A percentile compares a stretch with the other conserved stretches of the same genome.
These are phyloP conservation scores for Cutaneotrichosporon curvatum DNA, from an alignment of 1,284 basidiomycete genomes.

Conservation along the genomic window DNA sequence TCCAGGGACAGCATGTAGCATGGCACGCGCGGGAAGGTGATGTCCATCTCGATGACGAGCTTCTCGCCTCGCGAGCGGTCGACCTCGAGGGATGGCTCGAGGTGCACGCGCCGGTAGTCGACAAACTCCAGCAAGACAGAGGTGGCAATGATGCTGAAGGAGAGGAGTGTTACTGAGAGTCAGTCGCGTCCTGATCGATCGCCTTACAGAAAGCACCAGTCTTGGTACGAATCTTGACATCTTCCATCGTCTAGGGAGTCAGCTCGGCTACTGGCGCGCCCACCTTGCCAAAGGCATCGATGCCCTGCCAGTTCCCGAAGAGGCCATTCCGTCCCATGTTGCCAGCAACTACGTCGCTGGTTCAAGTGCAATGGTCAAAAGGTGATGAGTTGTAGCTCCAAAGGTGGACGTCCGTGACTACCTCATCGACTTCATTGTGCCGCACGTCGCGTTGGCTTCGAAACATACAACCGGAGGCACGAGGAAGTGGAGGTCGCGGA, in stretches of 20 bases:
- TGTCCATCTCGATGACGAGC: conserved; percentile 81
- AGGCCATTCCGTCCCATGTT: conserved; percentile 45
- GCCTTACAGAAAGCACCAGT: conserved; percentile 79
- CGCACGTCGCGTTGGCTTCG: too few species aligned
- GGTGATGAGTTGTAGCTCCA: background rate
- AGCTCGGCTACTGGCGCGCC: conserved; percentile 17
- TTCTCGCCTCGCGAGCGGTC: conserved; percentile 93
- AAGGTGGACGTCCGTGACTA: too few species aligned
- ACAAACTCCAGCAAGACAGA: conserved; percentile 90
- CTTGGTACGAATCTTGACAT: conserved; percentile 94
- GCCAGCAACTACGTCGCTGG: background rate
- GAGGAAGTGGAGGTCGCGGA: background rate
- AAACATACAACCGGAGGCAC: too few species aligned
- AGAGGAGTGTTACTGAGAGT: conserved; percentile 75
- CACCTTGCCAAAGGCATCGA: conserved; percentile 98
- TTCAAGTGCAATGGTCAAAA: background rate
- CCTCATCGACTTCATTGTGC: too few species aligned
- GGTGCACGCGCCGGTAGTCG: conserved; percentile 80
- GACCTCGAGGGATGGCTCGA: conserved; percentile 84
- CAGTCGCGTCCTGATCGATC: background rate
- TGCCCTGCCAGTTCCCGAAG: conserved; percentile 46
- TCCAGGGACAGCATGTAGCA: conserved; percentile 96
- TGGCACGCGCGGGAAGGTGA: conserved; percentile 93
- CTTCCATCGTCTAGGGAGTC: conserved; percentile 81
- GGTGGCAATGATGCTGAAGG: conserved; percentile 81